Base-by-base conservation (phyloP, 441 rosid species). In the Jatropha multifida region DNA sequence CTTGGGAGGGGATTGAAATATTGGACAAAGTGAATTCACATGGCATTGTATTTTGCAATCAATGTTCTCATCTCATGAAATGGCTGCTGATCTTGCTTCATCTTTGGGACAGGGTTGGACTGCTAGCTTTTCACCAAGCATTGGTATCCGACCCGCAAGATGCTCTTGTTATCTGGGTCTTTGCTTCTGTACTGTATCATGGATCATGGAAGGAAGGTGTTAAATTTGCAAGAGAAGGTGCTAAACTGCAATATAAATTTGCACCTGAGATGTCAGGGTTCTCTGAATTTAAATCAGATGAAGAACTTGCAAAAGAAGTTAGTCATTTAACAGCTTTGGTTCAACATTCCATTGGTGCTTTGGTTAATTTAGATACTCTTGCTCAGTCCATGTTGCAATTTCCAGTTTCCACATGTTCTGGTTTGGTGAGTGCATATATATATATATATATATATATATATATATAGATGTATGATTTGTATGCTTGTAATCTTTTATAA, bases 91-190 rank as follows among this genome's bases (percentile, higher is more conserved):
- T 69, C 60, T 49, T 66, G 42, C 60, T 75, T 79, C 69, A 74
- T 78, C 65, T 61, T 38, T 74, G 56, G 71, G 13, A 81, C 88
- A 94, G 99, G 99, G 77, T 94, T 85, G 93, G 92, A 76, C 80
- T 96, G 58, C 83, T 96, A 83, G 93, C 94, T 37, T 91, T 94
- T 85, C 98, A 94, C 86, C 90, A 75, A 51, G 92, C 99, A 81
- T 79, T 96, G 76, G 90, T 89, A 72, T 81, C 84, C 63, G 78
- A 85, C 65, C 98, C 98, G 75, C 98, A 90, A 81, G 91, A 96
- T 76, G 89, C 90, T 69, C 71, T 82, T 81, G 91, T 90, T 20
- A 78, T 94, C 55, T 76, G 79, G 79, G 89, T 90, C n/a, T 91
- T 94, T 60, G 98, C 94, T 46, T 93, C 92, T 79, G 82, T 88